Base-by-base conservation (phyloP, 331 rosid genomes). In the Quercus lobata region DNA sequence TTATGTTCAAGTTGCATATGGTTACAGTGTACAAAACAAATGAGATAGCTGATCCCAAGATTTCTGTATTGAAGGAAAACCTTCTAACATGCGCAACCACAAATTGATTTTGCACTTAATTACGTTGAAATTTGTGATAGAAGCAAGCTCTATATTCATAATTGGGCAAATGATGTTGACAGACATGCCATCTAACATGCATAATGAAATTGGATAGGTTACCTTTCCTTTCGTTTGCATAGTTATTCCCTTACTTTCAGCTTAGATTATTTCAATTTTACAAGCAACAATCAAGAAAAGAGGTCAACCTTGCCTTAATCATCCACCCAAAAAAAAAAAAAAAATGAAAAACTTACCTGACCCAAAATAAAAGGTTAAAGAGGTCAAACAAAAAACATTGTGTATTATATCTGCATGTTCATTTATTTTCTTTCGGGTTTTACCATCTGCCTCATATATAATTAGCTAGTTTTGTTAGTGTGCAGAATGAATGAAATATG, bases 131-230 rank as follows among this genome's bases (percentile, higher is more conserved):
- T n/a, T 65, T 85, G 73, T 14, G 32, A n/a, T 69, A 12, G 44
- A 85, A 75, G 81, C 73, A 79, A 85, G 55, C 15, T 41, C 35
- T 29, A 37, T 6, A 22, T 41, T 73, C 80, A 68, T 76, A 53
- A 82, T 65, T 57, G 54, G 27, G 55, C 17, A 62, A 69, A 49
- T 71, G 25, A 53, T 65, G 70, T 49, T 49, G 73, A 72, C 7
- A 25, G 44, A 71, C 76, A 3, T 34, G 57, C 75, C 25, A 37
- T 68, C 56, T 73, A 37, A 57, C 74, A 22, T n/a, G 68, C 30
- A 58, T 58, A 58, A 58, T 58, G 66, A 24, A 15, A 8, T 11
- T 24, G 18, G 2, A 21, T 60, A 60, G 29, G 66, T 12, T 60
- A 24, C 6, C 34, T 60, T 49, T 49, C 54, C 68, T 60, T 49